Evolutionary conservation across 2,329 filamentous ascomycete genomes (phyloP).

Genomic region (Coniochaeta sp.): DNA sequence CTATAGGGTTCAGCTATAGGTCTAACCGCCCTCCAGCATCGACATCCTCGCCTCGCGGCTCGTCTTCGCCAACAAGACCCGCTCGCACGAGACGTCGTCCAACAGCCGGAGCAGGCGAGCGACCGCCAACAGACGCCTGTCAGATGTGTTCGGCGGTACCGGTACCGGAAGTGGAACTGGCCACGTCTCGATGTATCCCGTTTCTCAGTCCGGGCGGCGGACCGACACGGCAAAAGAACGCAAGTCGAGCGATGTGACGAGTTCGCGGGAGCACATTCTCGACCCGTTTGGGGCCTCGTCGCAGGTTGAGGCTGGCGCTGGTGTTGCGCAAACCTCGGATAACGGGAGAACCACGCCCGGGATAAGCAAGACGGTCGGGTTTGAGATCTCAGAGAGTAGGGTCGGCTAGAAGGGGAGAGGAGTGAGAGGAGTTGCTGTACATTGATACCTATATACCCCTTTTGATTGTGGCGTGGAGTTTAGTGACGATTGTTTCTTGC

Average conservation of each 20-base stretch:
- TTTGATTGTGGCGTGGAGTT: neutral
- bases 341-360: neutral
- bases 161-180: neutral
- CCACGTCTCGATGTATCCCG: neutral
- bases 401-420: neutral
- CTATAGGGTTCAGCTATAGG: no score
- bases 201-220: neutral
- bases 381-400: neutral
- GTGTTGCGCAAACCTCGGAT: neutral
- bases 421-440: neutral
- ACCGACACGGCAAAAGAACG: neutral
- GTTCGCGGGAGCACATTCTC: neutral
- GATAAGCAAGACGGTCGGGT: neutral
- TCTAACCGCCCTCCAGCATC: slow-evolving; percentile 13
- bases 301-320: neutral
- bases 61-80: slow-evolving; percentile 10
- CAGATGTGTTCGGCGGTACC: neutral
- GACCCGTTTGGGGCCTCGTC: neutral
- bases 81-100: slow-evolving; percentile 3
- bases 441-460: neutral
- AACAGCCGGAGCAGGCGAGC: neutral
- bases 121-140: neutral
- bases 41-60: slow-evolving; percentile 26
- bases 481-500: neutral
- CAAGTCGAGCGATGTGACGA: neutral